Base-by-base conservation (phyloP, 2,329 filamentous ascomycete genomes). In the Periconia macrospinosa region DNA sequence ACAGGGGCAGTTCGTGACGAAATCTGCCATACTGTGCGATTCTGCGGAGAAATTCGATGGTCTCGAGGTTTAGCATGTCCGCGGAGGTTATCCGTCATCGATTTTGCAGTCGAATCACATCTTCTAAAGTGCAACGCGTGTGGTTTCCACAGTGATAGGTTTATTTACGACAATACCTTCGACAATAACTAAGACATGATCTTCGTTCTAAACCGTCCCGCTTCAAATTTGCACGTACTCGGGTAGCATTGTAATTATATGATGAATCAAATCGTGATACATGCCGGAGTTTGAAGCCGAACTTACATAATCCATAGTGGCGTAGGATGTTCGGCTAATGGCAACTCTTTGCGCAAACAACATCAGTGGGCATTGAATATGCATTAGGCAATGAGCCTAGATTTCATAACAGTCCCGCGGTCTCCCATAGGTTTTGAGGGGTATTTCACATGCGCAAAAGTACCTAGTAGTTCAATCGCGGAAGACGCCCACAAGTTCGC, bases 71-170 rank as follows among this genome's bases (percentile, higher is more conserved):
- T 30, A 13, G 6, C 35, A 17, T n/a, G 18, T 43, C 50, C 50
- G 45, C 50, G 45, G 50, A 52, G 45, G 33, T 10, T 14, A 43
- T 41, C 41, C 49, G 49, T 46, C 49, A 51, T 51, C 49, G 49
- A 51, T 30, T 18, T 17, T 14, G 18, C 41, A 3, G 19, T 37
- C 23, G 23, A 27, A 27, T 27, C 23, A 8, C 23, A 27, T 27
- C 23, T 8, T 27, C 8, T 8, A 27, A 27, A 3, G 8, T 8
- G 8, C 23, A 27, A 27, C 23, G 23, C 8, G 23, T 27, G 23
- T 27, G 23, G 33, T 37, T 37, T 14, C 33, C 33, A 37, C 11
- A 13, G 33, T 13, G 33, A 37, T 37, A n/a, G 3, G 23, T 27
- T 27, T 27, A 27, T 8, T 5, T 27, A 27, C n/a, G n/a, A n/a